These are phyloP conservation scores for Mycosphaerelloides madeirae DNA, from an alignment of 2,329 filamentous ascomycete genomes.

Conservation along the genomic window DNA sequence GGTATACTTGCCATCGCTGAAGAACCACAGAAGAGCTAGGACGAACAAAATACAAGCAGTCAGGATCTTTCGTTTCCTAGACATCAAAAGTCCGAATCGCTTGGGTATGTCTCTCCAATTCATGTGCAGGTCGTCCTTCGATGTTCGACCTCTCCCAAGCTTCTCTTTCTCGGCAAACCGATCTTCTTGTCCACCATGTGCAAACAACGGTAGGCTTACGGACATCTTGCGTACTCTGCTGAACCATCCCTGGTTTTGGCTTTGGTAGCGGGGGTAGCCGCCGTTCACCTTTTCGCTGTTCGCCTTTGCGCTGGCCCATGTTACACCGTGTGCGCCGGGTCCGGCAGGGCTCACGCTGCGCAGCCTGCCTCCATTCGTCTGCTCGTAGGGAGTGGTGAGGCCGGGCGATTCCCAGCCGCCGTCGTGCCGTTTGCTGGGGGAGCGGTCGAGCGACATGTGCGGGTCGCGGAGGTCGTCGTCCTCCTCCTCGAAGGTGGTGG, in stretches of 20 bases:
- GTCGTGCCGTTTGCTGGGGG: slow-evolving; percentile 76
- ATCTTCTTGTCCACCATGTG: slow-evolving; percentile 42
- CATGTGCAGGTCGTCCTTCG: slow-evolving; percentile 3
- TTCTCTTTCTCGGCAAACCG: slow-evolving; percentile 74
- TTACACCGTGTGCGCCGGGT: slow-evolving; percentile 47
- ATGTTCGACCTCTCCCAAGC: slow-evolving; percentile 49
- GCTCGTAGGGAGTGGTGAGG: slow-evolving; percentile 58
- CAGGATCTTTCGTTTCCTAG: slow-evolving; percentile 26
- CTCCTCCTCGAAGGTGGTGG: slow-evolving; percentile 22
- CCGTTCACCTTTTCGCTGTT: slow-evolving; percentile 66
- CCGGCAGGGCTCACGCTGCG: slow-evolving; percentile 56
- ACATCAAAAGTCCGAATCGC: slow-evolving; percentile 25
- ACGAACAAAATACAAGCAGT: slow-evolving; percentile 23
- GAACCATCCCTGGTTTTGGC: slow-evolving; percentile 82
- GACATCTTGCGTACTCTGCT: slow-evolving; percentile 76
- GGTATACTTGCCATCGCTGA: slow-evolving; percentile 23
- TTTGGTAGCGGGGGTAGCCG: slow-evolving; percentile 68
- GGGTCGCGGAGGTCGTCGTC: slow-evolving; percentile 13
- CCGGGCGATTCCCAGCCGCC: slow-evolving; percentile 83
- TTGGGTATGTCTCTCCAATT: slow-evolving; percentile 21
- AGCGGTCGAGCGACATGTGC: slow-evolving; percentile 77
- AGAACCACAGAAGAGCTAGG: slow-evolving; percentile 23
- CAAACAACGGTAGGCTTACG: slow-evolving; percentile 70
- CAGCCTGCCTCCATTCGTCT: slow-evolving; percentile 51
- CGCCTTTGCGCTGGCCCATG: slow-evolving; percentile 79